phyloP scores from a whole-genome alignment of 2,329 filamentous ascomycete genomes.

The Teratosphaeria nubilosa region DNA sequence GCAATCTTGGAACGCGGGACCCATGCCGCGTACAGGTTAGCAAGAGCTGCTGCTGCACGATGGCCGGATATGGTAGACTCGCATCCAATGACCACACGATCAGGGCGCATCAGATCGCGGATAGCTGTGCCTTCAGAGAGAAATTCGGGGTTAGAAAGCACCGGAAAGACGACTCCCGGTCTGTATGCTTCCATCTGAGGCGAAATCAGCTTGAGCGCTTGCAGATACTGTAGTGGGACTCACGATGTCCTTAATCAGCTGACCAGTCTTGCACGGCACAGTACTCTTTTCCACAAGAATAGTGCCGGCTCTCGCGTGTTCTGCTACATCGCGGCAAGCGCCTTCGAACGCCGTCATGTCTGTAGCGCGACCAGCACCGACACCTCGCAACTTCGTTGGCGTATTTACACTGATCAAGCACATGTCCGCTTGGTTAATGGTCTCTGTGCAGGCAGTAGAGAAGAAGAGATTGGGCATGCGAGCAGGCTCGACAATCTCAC shows the following conservation, averaged over 20 bases:
- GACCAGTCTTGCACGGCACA: conserved; percentile 63
- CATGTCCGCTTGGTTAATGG: conserved; percentile 58
- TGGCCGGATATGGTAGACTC: conserved; percentile 50
- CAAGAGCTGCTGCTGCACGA: conserved; percentile 52
- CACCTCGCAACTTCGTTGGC: conserved; percentile 60
- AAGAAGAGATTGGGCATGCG: conserved; percentile 61
- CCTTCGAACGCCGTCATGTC: conserved; percentile 63
- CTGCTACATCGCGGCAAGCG: conserved; percentile 55
- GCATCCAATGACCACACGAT: conserved; percentile 67
- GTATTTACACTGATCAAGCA: conserved; percentile 72
- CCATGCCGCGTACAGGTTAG: conserved; percentile 60
- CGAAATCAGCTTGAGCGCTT: not conserved
- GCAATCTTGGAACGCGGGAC: conserved; percentile 56
- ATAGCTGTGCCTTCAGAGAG: conserved; percentile 67
- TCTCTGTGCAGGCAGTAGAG: conserved; percentile 52
- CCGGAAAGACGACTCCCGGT: conserved; percentile 61
- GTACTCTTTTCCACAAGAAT: conserved; percentile 77
- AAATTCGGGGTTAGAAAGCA: conserved; percentile 73
- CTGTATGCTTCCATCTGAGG: conserved; percentile 37
- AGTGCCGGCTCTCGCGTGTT: conserved; percentile 52
- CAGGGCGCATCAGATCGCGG: conserved; percentile 57
- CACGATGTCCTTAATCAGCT: conserved; percentile 58
- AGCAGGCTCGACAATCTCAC: conserved; percentile 1
- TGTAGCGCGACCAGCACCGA: conserved; percentile 59
- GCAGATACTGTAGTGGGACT: not conserved